Conservation (phyloP, 345 rosid species). For the Turritis glabra region DNA sequence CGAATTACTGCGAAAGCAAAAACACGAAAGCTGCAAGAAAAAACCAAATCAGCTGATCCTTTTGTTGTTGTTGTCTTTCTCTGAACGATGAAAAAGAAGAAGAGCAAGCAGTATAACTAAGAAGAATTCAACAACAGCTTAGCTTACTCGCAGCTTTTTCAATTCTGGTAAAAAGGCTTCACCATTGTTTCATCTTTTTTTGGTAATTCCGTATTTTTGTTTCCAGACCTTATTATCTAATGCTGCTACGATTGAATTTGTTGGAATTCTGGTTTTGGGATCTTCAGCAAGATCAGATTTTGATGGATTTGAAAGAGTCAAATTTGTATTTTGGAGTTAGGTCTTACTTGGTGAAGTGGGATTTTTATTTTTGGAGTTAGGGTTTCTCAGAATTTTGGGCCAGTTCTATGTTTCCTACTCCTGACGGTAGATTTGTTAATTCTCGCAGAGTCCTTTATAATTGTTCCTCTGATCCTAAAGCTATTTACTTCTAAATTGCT, state of each 20-base stretch:
- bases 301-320: conserved; percentile 26
- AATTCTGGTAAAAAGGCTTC: conserved; percentile 13
- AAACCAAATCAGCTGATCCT: too few relatives aligned
- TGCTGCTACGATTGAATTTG: not conserved
- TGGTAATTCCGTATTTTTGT: not conserved
- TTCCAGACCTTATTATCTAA: not conserved
- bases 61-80: not conserved
- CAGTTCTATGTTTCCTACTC: conserved; percentile 2
- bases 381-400: not conserved
- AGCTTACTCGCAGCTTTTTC: conserved; percentile 14
- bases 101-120: not conserved
- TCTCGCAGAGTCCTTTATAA: not conserved
- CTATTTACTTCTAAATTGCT: too few relatives aligned
- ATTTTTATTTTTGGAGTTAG: not conserved
- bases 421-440: not conserved
- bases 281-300: not conserved
- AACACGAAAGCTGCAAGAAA: conserved; percentile 5
- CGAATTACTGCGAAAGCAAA: conserved; percentile 26
- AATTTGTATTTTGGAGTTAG: conserved; percentile 19
- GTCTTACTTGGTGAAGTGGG: conserved; percentile 21
- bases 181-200: not conserved
- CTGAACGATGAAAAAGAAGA: conserved; percentile 8
- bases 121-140: not conserved
- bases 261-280: not conserved
- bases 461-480: too few relatives aligned